Evolutionary conservation across 1,139 yeast genomes (phyloP).

Genomic region (Magnusiomyces suaveolens): DNA sequence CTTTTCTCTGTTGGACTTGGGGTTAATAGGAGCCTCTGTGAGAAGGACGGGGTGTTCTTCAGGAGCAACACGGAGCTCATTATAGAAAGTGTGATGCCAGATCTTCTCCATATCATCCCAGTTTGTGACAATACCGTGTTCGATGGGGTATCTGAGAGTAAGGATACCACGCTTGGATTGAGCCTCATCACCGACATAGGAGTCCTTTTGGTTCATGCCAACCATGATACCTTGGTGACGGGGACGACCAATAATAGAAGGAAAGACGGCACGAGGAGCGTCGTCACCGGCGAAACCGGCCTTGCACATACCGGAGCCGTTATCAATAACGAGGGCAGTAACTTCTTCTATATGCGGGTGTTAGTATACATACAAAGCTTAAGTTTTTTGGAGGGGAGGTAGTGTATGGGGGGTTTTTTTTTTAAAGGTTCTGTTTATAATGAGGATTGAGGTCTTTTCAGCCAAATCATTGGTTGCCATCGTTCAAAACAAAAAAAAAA

Average conservation of each 20-base stretch:
- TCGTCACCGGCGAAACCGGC: conserved; percentile 99
- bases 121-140: conserved; percentile 99
- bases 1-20: conserved; percentile 98
- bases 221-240: conserved; percentile 98
- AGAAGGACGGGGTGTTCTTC: conserved; percentile 97
- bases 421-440: too few species aligned
- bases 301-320: conserved; percentile 99
- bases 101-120: conserved; percentile 99
- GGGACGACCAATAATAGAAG: conserved; percentile 99
- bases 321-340: conserved; percentile 79
- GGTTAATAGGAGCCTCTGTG: conserved; percentile 99
- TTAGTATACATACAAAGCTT: background rate
- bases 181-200: conserved; percentile 99
- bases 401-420: too few species aligned
- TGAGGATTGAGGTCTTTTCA: background rate
- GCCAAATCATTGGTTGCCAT: background rate
- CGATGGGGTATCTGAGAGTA: conserved; percentile 97
- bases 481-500: too few species aligned
- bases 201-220: conserved; percentile 99
- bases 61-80: conserved; percentile 96
- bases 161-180: conserved; percentile 99
- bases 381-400: too few species aligned
- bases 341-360: conserved; percentile 27
- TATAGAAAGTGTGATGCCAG: conserved; percentile 98
- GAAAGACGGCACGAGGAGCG: conserved; percentile 99